Conservation (phyloP, 179 eudicot genomes). For the Sideroxylon spinosum region DNA sequence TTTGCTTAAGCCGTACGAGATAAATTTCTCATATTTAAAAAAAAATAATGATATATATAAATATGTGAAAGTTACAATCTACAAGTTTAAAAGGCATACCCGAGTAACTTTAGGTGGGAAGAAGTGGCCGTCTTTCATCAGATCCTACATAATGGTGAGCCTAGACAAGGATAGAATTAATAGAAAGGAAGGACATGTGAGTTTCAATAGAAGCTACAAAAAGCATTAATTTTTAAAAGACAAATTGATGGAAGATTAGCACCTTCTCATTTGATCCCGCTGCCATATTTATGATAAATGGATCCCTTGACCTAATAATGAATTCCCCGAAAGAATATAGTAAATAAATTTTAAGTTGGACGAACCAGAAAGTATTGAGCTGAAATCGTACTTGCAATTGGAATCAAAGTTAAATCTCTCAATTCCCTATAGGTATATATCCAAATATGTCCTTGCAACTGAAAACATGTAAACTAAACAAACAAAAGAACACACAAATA, state of each 20-base stretch:
- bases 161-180: slow-evolving; percentile 29
- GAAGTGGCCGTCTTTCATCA: slow-evolving; percentile 75
- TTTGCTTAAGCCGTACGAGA: too few relatives aligned
- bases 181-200: slow-evolving; percentile 10
- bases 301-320: slow-evolving; percentile 48
- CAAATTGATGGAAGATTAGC: slow-evolving; percentile 8
- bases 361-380: background rate
- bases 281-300: slow-evolving; percentile 60
- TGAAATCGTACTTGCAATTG: too few relatives aligned
- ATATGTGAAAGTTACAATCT: background rate
- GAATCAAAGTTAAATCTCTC: background rate
- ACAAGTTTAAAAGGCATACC: slow-evolving; percentile 37
- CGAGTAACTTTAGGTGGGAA: slow-evolving; percentile 53
- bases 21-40: too few relatives aligned
- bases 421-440: background rate
- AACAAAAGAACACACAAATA: slow-evolving; percentile 3
- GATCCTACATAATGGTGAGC: slow-evolving; percentile 59
- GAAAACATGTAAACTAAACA: background rate
- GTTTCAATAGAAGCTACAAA: background rate
- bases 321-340: background rate
- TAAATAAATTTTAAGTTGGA: background rate
- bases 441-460: too few relatives aligned
- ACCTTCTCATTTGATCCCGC: slow-evolving; percentile 93
- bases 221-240: background rate
- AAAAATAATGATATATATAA: too few relatives aligned